These are phyloP conservation scores for Phytophthora tubulina DNA, from an alignment of 352 stramenopile species.

Conservation along the genomic window DNA sequence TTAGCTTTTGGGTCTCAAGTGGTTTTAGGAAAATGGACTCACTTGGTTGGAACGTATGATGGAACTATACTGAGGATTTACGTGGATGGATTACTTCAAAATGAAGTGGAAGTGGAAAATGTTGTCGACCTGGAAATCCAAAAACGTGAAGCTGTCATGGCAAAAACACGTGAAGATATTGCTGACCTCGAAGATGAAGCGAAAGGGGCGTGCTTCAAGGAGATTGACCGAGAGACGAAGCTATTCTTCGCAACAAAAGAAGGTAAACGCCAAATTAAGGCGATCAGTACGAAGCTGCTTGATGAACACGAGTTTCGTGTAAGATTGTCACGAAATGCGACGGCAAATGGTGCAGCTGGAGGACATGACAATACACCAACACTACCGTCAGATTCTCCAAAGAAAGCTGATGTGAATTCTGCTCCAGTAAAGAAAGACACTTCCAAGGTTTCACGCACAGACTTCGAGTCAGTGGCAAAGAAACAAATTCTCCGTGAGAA, in stretches of 20 bases:
- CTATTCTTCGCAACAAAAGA: constrained; percentile 79
- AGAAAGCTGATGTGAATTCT: constrained; percentile 6
- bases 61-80: constrained; percentile 87
- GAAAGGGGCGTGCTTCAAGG: constrained; percentile 76
- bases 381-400: constrained; percentile 2
- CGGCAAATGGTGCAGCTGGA: constrained; percentile 6
- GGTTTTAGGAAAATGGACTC: constrained; percentile 79
- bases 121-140: constrained; percentile 78
- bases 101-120: constrained; percentile 76
- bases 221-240: constrained; percentile 73
- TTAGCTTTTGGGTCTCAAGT: constrained; percentile 61
- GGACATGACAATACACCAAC: background rate
- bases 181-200: constrained; percentile 78
- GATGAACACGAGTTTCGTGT: constrained; percentile 89
- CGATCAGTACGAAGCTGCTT: constrained; percentile 70
- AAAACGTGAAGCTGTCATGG: constrained; percentile 68
- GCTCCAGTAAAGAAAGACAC: constrained; percentile 59
- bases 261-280: constrained; percentile 70
- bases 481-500: constrained; percentile 81
- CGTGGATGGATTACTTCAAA: constrained; percentile 77
- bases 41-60: constrained; percentile 91
- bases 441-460: constrained; percentile 65
- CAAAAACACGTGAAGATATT: constrained; percentile 85
- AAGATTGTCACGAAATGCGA: constrained; percentile 61
- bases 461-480: constrained; percentile 87